Conservation (phyloP, 1,139 yeast genomes). For the Ogataea hybrid region DNA sequence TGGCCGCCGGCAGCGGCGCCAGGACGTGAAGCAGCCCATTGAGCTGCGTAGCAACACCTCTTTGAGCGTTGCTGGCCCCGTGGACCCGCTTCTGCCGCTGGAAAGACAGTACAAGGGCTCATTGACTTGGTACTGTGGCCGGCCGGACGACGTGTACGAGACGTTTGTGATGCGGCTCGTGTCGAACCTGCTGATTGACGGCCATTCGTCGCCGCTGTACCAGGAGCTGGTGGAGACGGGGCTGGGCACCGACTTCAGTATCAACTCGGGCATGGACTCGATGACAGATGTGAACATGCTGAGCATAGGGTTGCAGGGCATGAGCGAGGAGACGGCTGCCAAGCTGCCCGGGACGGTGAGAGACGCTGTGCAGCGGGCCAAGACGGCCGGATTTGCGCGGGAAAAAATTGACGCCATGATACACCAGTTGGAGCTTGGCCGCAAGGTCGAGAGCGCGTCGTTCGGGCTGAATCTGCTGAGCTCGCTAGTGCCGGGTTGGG, state of each 20-base stretch:
- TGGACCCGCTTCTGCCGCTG: conserved; percentile 76
- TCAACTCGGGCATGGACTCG: conserved; percentile 85
- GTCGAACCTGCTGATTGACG: conserved; percentile 75
- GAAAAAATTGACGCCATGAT: conserved; percentile 78
- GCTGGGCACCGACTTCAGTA: conserved; percentile 80
- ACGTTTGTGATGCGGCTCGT: conserved; percentile 73
- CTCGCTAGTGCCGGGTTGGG: conserved; percentile 79
- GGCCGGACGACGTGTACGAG: conserved; percentile 66
- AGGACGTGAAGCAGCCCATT: conserved; percentile 42
- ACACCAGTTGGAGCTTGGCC: conserved; percentile 80
- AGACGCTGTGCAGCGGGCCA: conserved; percentile 44
- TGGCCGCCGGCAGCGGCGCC: conserved; percentile 43
- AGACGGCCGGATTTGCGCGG: conserved; percentile 50
- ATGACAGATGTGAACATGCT: conserved; percentile 77
- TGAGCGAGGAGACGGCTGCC: conserved; percentile 49
- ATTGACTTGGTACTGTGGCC: conserved; percentile 83
- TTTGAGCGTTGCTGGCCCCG: conserved; percentile 63
- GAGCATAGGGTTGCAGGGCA: conserved; percentile 83
- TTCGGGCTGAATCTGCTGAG: conserved; percentile 82
- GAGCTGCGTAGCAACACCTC: conserved; percentile 35
- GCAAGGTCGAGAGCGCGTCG: conserved; percentile 85
- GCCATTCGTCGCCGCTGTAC: conserved; percentile 89
- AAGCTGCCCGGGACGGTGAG: conserved; percentile 42
- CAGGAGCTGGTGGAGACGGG: conserved; percentile 83
- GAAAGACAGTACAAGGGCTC: conserved; percentile 76